These are phyloP conservation scores for Omphalotus guepiniiformis DNA, from an alignment of 768 basidiomycete species.

Conservation along the genomic window DNA sequence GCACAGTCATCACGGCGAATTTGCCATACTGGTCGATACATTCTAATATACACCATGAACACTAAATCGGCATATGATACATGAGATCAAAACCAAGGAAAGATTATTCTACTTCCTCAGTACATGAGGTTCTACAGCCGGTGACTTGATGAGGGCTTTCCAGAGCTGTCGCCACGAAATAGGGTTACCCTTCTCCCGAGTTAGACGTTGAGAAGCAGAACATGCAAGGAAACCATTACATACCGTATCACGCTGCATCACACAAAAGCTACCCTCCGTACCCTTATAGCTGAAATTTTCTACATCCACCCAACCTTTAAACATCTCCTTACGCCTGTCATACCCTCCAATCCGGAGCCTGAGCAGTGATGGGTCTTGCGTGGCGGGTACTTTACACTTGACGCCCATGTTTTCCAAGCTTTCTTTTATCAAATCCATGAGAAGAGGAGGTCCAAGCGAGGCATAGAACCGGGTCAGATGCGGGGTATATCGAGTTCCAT, in stretches of 20 bases:
- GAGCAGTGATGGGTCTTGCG: conserved; percentile 14
- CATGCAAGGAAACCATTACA: conserved; percentile 21
- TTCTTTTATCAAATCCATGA: conserved; percentile 52
- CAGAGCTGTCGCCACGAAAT: conserved; percentile 77
- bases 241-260: conserved; percentile 69
- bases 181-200: conserved; percentile 58
- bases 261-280: conserved; percentile 47
- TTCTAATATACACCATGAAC: no score
- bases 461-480: conserved; percentile 83
- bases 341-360: conserved; percentile 62
- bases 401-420: conserved; percentile 45
- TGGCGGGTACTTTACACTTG: conserved; percentile 41
- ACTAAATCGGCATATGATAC: neutral
- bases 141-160: conserved; percentile 55
- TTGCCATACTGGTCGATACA: no score
- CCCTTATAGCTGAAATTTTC: conserved; percentile 54
- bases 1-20: no score
- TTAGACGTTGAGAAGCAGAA: neutral
- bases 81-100: neutral
- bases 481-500: conserved; percentile 66
- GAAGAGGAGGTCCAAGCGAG: conserved; percentile 43
- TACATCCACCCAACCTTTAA: conserved; percentile 73
- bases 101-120: conserved; percentile 21
- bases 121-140: conserved; percentile 56
- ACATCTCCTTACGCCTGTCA: conserved; percentile 58